Conservation (phyloP, 371 early-diverging fungal species). For the Apophysomyces sp. region DNA sequence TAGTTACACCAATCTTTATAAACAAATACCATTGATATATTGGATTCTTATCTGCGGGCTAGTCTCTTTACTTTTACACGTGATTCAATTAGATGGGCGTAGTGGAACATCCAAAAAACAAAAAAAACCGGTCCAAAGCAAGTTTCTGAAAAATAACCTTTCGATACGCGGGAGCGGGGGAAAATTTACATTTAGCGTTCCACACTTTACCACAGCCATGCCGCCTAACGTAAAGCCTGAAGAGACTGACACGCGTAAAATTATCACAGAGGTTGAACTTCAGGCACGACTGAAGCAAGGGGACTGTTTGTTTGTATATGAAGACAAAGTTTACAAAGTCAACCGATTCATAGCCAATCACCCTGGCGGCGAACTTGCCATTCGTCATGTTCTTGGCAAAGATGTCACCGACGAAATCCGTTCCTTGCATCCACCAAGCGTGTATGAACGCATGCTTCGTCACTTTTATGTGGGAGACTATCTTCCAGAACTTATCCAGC, state of each 20-base stretch:
- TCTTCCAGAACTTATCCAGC: slow-evolving; percentile 17
- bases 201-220: slow-evolving; percentile 15
- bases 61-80: too few species aligned
- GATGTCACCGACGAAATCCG: slow-evolving; percentile 92
- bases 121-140: too few species aligned
- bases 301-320: slow-evolving; percentile 72
- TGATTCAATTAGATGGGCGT: too few species aligned
- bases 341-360: slow-evolving; percentile 81
- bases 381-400: slow-evolving; percentile 82
- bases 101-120: too few species aligned
- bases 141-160: background rate
- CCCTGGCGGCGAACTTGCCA: slow-evolving; percentile 90
- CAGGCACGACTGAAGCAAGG: slow-evolving; percentile 54
- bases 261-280: slow-evolving; percentile 39
- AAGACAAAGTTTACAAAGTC: slow-evolving; percentile 84
- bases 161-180: background rate
- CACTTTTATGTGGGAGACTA: slow-evolving; percentile 76
- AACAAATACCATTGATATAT: too few species aligned
- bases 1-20: too few species aligned
- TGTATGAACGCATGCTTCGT: slow-evolving; percentile 71
- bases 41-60: too few species aligned
- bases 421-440: slow-evolving; percentile 86
- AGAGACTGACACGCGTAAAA: slow-evolving; percentile 9
- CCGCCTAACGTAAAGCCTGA: slow-evolving; percentile 32
- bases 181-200: background rate